Percentiles rank a stretch among this genome's conserved stretches.
Conservation (phyloP, 1,139 yeast species). For the Hemisphaericaspora xylanilytica region DNA sequence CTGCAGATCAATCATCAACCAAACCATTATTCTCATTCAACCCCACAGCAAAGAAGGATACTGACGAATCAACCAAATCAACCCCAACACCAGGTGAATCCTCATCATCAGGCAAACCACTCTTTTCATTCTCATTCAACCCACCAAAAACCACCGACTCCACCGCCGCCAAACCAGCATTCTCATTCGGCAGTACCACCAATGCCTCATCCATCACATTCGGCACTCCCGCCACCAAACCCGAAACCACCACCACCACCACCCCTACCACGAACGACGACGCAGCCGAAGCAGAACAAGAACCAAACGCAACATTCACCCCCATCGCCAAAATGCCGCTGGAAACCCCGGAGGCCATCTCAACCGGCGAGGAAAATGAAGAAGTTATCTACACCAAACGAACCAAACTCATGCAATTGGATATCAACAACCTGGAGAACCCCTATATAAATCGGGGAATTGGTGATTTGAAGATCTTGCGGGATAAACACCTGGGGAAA, state of each 20-base stretch:
- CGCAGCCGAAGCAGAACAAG: too few relatives aligned
- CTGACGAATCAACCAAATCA: slow-evolving; percentile 8
- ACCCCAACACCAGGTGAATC: neutral
- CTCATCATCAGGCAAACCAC: slow-evolving; percentile 9
- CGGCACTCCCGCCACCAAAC: slow-evolving; percentile 7
- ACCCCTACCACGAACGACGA: too few relatives aligned
- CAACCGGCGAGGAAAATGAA: slow-evolving; percentile 89
- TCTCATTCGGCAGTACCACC: slow-evolving; percentile 10
- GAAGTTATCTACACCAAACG: slow-evolving; percentile 60
- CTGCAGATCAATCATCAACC: slow-evolving; percentile 19
- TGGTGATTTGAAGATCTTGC: slow-evolving; percentile 77
- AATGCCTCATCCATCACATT: too few relatives aligned
- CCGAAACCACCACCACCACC: slow-evolving; percentile 3
- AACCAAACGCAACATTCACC: slow-evolving; percentile 44
- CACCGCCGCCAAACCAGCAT: slow-evolving; percentile 10
- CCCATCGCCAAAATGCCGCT: slow-evolving; percentile 44
- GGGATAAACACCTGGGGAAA: slow-evolving; percentile 55
- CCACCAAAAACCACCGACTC: slow-evolving; percentile 7
- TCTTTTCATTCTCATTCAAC: slow-evolving; percentile 8
- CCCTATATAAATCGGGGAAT: slow-evolving; percentile 67
- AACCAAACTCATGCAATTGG: slow-evolving; percentile 67
- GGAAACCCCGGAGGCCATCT: slow-evolving; percentile 40
- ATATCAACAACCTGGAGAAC: slow-evolving; percentile 45
- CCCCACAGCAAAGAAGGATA: slow-evolving; percentile 1
- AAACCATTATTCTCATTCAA: slow-evolving; percentile 18